Evolutionary conservation across 2,329 filamentous ascomycete species (phyloP).

Genomic region (Phoma sp.): DNA sequence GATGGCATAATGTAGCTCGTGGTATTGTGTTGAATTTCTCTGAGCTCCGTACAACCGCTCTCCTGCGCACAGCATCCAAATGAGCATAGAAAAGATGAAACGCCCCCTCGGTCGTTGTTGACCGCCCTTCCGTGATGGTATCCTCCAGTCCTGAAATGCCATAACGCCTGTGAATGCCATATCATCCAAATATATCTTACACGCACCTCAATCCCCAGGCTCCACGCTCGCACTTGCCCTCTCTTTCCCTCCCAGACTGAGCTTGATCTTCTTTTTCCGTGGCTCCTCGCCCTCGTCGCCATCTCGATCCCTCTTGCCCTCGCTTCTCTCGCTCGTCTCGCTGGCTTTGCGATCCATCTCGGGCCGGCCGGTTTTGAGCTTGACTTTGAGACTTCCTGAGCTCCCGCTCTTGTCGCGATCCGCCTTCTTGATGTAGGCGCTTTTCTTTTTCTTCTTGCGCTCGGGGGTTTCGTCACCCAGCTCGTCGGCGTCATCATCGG

Average conservation of each 20-base stretch:
- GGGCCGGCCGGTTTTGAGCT: conserved; percentile 39
- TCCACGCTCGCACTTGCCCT: conserved; percentile 15
- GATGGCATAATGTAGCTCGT: too few species aligned
- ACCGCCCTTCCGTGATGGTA: conserved; percentile 18
- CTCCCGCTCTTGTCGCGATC: conserved; percentile 41
- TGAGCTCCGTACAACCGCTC: too few species aligned
- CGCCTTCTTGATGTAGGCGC: conserved; percentile 49
- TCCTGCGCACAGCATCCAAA: too few species aligned
- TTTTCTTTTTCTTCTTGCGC: conserved; percentile 57
- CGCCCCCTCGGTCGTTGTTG: conserved; percentile 11
- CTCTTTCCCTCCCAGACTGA: conserved; percentile 32
- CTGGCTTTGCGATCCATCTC: conserved; percentile 39
- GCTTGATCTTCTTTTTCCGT: conserved; percentile 49
- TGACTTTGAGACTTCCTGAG: conserved; percentile 38
- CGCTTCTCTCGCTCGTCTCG: conserved; percentile 36
- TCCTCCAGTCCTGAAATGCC: conserved; percentile 13
- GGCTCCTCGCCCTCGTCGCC: conserved; percentile 40
- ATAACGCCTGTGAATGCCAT: conserved; percentile 15
- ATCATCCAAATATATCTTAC: conserved; percentile 3
- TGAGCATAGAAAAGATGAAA: conserved; percentile 2
- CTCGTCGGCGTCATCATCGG: conserved; percentile 37
- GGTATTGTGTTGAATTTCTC: too few species aligned
- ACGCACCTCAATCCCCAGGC: conserved; percentile 6
- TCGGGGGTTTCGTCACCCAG: conserved; percentile 51
- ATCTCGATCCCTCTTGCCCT: conserved; percentile 45